A percentile compares a stretch with the other conserved stretches of the same genome.
Evolutionary conservation across 768 basidiomycete species (phyloP).

Genomic region (Sistotremastrum niveocremeum): DNA sequence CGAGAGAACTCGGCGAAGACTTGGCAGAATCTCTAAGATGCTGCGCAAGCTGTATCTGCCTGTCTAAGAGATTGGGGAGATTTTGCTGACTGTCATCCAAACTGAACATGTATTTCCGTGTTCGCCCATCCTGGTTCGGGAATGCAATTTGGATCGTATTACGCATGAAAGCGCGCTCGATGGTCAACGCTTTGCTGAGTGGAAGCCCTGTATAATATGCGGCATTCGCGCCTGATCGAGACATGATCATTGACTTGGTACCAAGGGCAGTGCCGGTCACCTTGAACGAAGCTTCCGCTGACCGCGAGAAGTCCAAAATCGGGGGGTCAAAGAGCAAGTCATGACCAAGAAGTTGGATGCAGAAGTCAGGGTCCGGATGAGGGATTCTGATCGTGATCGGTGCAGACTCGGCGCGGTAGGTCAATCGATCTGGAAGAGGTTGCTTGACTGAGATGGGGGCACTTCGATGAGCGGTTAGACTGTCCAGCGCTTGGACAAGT

Average conservation of each 20-base stretch:
- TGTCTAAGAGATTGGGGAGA: conserved; percentile 57
- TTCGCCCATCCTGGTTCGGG: conserved; percentile 44
- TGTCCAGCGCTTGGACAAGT: conserved; percentile 53
- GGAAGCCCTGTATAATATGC: conserved; percentile 72
- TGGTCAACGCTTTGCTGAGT: conserved; percentile 57
- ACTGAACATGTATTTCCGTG: conserved; percentile 91
- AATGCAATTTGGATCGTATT: conserved; percentile 94
- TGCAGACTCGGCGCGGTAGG: conserved; percentile 81
- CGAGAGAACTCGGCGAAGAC: conserved; percentile 20
- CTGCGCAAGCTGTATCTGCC: conserved; percentile 40
- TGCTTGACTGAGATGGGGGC: conserved; percentile 59
- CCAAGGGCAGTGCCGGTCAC: conserved; percentile 82
- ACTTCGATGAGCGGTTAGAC: conserved; percentile 28
- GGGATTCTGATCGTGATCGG: conserved; percentile 79
- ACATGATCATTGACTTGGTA: conserved; percentile 67
- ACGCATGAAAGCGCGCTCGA: conserved; percentile 92
- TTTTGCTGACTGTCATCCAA: conserved; percentile 69
- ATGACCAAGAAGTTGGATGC: conserved; percentile 75
- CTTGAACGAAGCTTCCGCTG: conserved; percentile 76
- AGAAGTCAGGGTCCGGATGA: conserved; percentile 68
- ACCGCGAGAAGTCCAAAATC: conserved; percentile 63
- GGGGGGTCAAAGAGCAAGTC: conserved; percentile 84
- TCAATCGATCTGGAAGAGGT: conserved; percentile 61
- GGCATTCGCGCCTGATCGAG: conserved; percentile 74
- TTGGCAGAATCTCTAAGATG: conserved; percentile 16